Conservation (phyloP, 306 rosid species). For the Abrus precatorius region DNA sequence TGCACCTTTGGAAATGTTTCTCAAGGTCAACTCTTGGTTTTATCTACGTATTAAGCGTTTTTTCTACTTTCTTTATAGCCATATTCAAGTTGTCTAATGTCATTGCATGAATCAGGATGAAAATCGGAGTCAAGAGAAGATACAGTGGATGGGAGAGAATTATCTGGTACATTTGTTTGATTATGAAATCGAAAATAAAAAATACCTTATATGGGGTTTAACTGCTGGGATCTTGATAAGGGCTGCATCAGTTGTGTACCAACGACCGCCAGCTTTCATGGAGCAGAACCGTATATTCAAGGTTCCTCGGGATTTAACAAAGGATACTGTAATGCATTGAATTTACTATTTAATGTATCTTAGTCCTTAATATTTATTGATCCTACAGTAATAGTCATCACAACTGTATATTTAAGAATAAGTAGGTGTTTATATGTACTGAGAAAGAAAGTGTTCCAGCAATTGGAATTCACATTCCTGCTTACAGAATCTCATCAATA, state of each 20-base stretch:
- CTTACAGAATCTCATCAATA: background rate
- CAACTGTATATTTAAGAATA: slow-evolving; percentile 5
- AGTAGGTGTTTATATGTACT: background rate
- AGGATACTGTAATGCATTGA: slow-evolving; percentile 53
- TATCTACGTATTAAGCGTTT: background rate
- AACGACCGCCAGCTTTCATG: slow-evolving; percentile 76
- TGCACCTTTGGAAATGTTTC: slow-evolving; percentile 85
- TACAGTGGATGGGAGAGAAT: slow-evolving; percentile 89
- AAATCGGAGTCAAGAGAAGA: slow-evolving; percentile 74
- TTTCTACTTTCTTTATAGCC: background rate
- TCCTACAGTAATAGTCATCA: slow-evolving; percentile 7
- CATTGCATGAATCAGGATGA: slow-evolving; percentile 70
- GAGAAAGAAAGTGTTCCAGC: slow-evolving; percentile 16
- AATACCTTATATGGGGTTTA: slow-evolving; percentile 87
- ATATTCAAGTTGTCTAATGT: background rate
- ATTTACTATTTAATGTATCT: slow-evolving; percentile 16
- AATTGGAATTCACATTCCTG: background rate
- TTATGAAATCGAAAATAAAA: slow-evolving; percentile 63
- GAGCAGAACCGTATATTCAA: slow-evolving; percentile 79
- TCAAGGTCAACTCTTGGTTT: slow-evolving; percentile 61
- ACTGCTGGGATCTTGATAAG: slow-evolving; percentile 93
- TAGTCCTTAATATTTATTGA: background rate
- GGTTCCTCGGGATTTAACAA: background rate
- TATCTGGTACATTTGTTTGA: slow-evolving; percentile 81
- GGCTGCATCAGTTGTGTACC: slow-evolving; percentile 85